These are phyloP conservation scores for Hymenoscyphus salicellus DNA, from an alignment of 2,329 filamentous ascomycete genomes.

Conservation along the genomic window DNA sequence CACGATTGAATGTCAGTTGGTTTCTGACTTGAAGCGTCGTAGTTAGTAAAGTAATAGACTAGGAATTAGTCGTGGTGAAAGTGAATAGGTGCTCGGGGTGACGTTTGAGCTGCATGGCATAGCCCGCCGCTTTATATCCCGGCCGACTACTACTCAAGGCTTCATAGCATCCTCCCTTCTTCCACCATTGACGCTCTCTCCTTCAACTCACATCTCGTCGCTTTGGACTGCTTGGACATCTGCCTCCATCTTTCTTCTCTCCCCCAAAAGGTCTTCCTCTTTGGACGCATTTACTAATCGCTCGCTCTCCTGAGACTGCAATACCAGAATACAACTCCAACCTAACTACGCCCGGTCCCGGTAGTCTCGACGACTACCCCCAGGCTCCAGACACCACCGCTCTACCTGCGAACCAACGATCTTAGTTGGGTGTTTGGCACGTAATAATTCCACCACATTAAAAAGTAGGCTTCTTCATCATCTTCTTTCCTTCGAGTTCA, in stretches of 20 bases:
- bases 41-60: no score
- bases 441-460: not conserved
- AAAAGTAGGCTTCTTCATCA: slow-evolving; percentile 18
- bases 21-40: no score
- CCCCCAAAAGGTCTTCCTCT: not conserved
- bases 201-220: not conserved
- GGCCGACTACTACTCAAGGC: not conserved
- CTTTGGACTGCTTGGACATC: slow-evolving; percentile 1
- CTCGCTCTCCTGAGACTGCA: not conserved
- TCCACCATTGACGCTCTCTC: not conserved
- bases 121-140: not conserved
- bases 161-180: not conserved
- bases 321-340: not conserved
- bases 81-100: no score
- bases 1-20: no score
- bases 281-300: not conserved
- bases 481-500: slow-evolving; percentile 7
- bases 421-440: not conserved
- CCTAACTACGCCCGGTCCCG: not conserved
- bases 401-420: not conserved
- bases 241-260: not conserved
- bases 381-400: not conserved
- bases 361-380: not conserved
- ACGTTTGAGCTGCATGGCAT: no score
- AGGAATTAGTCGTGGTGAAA: no score